Evolutionary conservation across 2,329 filamentous ascomycete species (phyloP), one percentile per base, ranked within the genome.

Genomic region (Diplodia intermedia): DNA sequence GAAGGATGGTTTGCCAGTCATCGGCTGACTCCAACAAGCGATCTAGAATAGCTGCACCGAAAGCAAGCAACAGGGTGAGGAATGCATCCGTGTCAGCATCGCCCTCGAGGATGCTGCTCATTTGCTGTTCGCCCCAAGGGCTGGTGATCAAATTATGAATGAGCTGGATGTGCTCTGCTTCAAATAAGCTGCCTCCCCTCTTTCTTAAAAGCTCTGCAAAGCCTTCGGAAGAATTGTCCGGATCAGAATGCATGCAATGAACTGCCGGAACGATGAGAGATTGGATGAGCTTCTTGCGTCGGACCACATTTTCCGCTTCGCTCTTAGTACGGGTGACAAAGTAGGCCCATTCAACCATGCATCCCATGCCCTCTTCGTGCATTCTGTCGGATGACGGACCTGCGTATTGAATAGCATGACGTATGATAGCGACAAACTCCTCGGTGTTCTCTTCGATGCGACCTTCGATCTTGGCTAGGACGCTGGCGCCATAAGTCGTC

Each of bases 31-130:
- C 49, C n/a, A 68, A 9, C 15, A 11, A 74, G 72, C 56, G 38
- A 7, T 86, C 84, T 54, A 89, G 83, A 69, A 84, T 89, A 11
- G 88, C 86, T 73, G 91, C 89, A 4, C 88, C 90, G 73, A 90
- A 91, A 0, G 90, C 87, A 4, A 93, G 79, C 72, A 92, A 81
- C 15, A 93, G 81, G 61, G 88, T 83, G 1, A 88, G 89, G 72
- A 91, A 91, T 65, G 84, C 85, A 53, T 90, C 88, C 69, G 88
- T 88, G 12, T 89, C 86, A 61, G 86, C 87, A 67, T 91, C 87
- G 8, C 87, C 88, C 14, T 83, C 80, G 14, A 88, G 72, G 2
- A 91, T 79, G 56, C 80, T 79, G 60, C 83, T 78, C 69, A 91
- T 88, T 57, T 85, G 83, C 38, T 83, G 77, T 52, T 83, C 81